Evolutionary conservation across 495 filamentous ascomycete genomes (phyloP).

Genomic region (Cercophora samala): DNA sequence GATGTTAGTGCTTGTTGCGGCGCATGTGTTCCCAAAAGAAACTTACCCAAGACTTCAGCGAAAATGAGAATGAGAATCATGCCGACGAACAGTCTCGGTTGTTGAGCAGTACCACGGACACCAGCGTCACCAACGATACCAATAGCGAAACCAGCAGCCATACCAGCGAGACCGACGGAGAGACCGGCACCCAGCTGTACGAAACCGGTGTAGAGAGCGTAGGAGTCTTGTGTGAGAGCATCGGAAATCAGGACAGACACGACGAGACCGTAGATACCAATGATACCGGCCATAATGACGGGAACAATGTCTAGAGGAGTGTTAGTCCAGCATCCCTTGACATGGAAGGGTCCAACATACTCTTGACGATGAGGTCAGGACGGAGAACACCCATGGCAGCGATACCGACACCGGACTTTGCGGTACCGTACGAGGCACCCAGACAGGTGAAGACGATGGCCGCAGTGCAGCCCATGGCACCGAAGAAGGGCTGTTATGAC

Average conservation of each 20-base stretch:
- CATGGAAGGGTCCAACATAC: constrained; percentile 47
- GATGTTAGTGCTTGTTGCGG: constrained; percentile 11
- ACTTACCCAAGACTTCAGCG: constrained; percentile 95
- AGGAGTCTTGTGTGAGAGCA: constrained; percentile 72
- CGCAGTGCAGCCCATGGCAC: constrained; percentile 97
- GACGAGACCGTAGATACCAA: constrained; percentile 99
- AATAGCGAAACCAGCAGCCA: constrained; percentile 98
- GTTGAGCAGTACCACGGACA: constrained; percentile 96
- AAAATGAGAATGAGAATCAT: constrained; percentile 99
- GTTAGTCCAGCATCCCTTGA: background rate
- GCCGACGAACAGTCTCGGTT: constrained; percentile 96
- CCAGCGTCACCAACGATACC: constrained; percentile 99
- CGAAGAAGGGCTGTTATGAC: constrained; percentile 83
- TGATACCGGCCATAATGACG: constrained; percentile 99
- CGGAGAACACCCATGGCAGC: constrained; percentile 96
- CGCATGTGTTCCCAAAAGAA: background rate
- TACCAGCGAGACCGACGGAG: constrained; percentile 90
- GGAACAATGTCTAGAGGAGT: constrained; percentile 81
- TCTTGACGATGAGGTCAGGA: constrained; percentile 99
- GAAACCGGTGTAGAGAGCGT: constrained; percentile 85
- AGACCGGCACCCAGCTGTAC: constrained; percentile 97
- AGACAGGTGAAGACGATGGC: constrained; percentile 99
- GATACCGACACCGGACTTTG: constrained; percentile 98
- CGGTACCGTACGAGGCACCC: constrained; percentile 96
- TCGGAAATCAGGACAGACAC: constrained; percentile 98